Conservation (phyloP, 768 basidiomycete species). For the Russula lepida region DNA sequence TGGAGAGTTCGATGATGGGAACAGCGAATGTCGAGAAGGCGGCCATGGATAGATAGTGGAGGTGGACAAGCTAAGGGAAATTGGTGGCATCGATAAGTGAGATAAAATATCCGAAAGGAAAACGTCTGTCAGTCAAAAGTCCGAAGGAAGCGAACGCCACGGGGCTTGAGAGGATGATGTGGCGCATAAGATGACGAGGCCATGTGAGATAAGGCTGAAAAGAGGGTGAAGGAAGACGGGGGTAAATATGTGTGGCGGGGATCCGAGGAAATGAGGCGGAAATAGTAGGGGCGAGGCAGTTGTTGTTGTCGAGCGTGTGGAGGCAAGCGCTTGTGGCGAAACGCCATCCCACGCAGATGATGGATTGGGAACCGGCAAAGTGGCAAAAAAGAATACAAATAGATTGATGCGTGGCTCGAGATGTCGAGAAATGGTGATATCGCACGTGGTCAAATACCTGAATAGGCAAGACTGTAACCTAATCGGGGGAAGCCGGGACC, state of each 20-base stretch:
- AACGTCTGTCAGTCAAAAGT: neutral
- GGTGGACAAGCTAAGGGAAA: neutral
- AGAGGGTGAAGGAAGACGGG: neutral
- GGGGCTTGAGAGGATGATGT: conserved; percentile 11
- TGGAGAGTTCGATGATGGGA: neutral
- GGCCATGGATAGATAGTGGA: neutral
- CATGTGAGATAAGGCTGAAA: neutral
- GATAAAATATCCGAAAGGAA: conserved; percentile 3
- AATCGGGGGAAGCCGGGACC: conserved; percentile 16
- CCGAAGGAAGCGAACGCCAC: conserved; percentile 14
- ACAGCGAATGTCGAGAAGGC: neutral
- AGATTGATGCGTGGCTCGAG: neutral
- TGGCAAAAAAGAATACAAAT: neutral
- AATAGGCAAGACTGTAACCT: conserved; percentile 21
- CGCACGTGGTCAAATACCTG: conserved; percentile 8
- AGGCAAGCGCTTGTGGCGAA: conserved; percentile 16
- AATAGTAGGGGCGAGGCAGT: neutral
- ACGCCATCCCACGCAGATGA: conserved; percentile 7
- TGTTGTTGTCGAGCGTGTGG: no score
- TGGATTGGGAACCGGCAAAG: conserved; percentile 1
- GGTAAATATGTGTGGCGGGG: neutral
- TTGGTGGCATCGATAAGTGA: neutral
- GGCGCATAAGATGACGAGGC: neutral
- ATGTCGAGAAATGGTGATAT: neutral
- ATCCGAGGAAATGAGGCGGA: conserved; percentile 1